Base-by-base conservation (phyloP, 352 stramenopile species). In the Saprolegnia diclina region DNA sequence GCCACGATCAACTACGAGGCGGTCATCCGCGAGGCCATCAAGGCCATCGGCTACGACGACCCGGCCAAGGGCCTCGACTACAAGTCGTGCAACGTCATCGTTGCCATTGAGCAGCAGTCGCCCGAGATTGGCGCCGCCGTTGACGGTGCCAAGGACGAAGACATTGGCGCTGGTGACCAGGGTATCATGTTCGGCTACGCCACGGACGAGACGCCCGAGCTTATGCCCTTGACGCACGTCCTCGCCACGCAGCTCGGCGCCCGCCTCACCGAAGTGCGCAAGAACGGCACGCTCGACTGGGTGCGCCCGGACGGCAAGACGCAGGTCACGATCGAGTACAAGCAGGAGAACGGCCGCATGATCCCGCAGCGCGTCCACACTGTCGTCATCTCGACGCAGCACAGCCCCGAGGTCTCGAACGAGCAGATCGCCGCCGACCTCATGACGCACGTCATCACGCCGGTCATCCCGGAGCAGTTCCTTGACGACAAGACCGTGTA, bases 1-100 rank as follows among this genome's bases (percentile, higher is more conserved):
- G 96, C 97, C 62, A 98, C 96, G 50, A 96, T 99, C 52, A 99
- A 99, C 83, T 99, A 99, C 86, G 97, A 99, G 81, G 96, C 98
- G 81, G 89, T 98, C 52, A 98, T 99, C 72, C 97, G 97, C 64
- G 96, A 99, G 75, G 97, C 96, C 10, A 96, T 99, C 79, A 98
- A 98, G 80, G 91, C 98, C 76, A 99, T 99, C 65, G 97, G 97
- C 55, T 99, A 99, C 83, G 97, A 99, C 77, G 94, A 99, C 79
- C 92, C 94, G 4, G 96, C 94, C 76, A 99, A 99, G 89, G 97
- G 97, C 65, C 88, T 99, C 26, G 97, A 99, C 89, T 99, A 99
- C 90, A 98, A 99, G 77, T 99, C 95, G 21, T 98, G 97, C 73
- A 99, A 99, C 80, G 97, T 99, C 19, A 98, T 99, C 68, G 97